Base-by-base conservation (phyloP, 192 early-diverging fungal genomes). In the Rhizophagus prolifer region DNA sequence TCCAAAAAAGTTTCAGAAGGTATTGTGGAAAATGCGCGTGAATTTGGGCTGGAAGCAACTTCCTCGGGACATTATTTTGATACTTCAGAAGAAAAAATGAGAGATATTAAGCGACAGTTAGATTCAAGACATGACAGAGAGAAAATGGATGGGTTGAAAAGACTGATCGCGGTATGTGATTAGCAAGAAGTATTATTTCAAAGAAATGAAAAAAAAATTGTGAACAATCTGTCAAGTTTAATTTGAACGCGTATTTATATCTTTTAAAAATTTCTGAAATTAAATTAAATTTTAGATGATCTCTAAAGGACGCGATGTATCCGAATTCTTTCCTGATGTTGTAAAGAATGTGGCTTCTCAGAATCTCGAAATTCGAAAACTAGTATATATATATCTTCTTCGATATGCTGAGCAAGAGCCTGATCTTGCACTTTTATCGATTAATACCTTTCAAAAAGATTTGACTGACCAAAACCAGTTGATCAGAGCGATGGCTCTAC, bases 401-500 rank as follows among this genome's bases (percentile, higher is more conserved):
- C 91, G 94, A 61, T 99, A 98, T 80, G 96, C 96, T 9, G 96
- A 98, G 79, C 90, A 95, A 83, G 96, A 99, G 79, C 98, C 93
- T 58, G 98, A 99, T 82, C 85, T 99, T 66, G 94, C 96, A 38
- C 82, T 99, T 21, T 80, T 99, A 12, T 95, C 96, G 9, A 92
- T 99, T 81, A 99, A 99, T 79, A 98, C 97, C 0, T 98, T 99
- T 78, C 98, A 99, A 85, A 94, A 94, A 76, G 98, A 99, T 80
- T 82, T 98, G 30, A 88, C 92, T 6, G 98, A 99, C 76, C 85
- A 87, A 76, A 98, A 96, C 84, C 95, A 94, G 60, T 88, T 95
- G 47, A 97, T 99, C 65, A 86, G 98, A 34, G 95, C 94, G 3
- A 96, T 98, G 93, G 95, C 98, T 0, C 83, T 99, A 71, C 88